These are phyloP conservation scores for Umbellularia californica DNA, from an alignment of 164 flowering plant genomes.

Conservation along the genomic window DNA sequence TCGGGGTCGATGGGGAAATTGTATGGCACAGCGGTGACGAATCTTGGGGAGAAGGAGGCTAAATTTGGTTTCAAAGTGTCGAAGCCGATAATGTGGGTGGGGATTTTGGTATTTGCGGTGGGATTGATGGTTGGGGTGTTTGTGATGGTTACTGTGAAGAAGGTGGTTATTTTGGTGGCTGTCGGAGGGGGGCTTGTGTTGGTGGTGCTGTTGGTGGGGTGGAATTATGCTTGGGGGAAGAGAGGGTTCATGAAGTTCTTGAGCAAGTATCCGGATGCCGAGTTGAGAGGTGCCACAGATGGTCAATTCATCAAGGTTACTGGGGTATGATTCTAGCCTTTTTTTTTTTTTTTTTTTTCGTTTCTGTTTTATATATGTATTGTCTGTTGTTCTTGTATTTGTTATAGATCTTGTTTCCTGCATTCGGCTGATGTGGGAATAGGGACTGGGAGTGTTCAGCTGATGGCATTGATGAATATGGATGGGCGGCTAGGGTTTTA, in stretches of 20 bases:
- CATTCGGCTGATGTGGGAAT: no score
- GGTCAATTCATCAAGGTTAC: constrained; percentile 94
- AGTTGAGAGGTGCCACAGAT: constrained; percentile 83
- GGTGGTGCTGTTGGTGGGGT: constrained; percentile 30
- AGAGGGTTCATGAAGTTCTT: constrained; percentile 59
- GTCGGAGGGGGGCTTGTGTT: constrained; percentile 47
- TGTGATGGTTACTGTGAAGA: constrained; percentile 77
- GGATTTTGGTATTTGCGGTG: constrained; percentile 50
- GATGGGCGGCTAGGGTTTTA: no score
- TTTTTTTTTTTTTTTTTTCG: not conserved
- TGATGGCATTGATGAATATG: no score
- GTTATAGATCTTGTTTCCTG: not conserved
- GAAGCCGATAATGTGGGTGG: constrained; percentile 66
- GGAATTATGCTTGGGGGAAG: constrained; percentile 63
- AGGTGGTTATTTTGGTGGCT: constrained; percentile 53
- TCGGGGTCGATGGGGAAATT: constrained; percentile 34
- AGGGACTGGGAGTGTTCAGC: no score
- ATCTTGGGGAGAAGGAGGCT: constrained; percentile 39
- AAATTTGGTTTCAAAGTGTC: constrained; percentile 57
- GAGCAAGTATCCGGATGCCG: constrained; percentile 69
- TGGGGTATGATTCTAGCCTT: constrained; percentile 58
- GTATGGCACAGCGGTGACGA: constrained; percentile 77
- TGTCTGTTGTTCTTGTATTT: no score
- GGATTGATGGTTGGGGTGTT: constrained; percentile 73
- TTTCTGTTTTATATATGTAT: no score